Evolutionary conservation across 768 basidiomycete species (phyloP), one percentile per base, ranked within the genome.

Genomic region (Ramaria sp.): DNA sequence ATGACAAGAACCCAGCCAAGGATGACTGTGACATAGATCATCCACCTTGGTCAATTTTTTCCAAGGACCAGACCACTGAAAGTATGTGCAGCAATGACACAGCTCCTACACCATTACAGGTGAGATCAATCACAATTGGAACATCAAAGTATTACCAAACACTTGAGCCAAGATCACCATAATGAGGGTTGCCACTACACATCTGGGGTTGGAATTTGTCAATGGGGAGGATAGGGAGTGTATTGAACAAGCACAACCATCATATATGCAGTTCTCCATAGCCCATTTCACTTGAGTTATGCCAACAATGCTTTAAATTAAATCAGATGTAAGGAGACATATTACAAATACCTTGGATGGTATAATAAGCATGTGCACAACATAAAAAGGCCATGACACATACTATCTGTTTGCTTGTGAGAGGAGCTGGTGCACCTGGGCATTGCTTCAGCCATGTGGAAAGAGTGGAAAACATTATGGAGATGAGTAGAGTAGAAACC

Each of bases 131-230:
- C 13, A 4, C 15, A 34, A 33, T 33, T 3, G 17, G 43, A 6
- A 38, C 27, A 38, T 9, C 30, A 27, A 1, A 6, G 38, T 6
- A 15, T 22, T 38, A 56, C 54, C 54, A 56, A 33, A 56, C 33
- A 22, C 45, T 56, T 17, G 54, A 56, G 13, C 43, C 54, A 30
- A 56, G 30, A 34, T 56, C 54, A 37, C 54, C 54, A 56, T 49
- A 11, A 56, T 43, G 5, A 56, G 22, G 17, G 54, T 37, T 33
- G 47, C 43, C 43, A 45, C 54, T 56, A 38, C 46, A 12, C 22
- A 42, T 20, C 15, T 30, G 5, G 19, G 13, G 41, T 11, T 53
- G 15, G 9, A 31, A n/a, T 13, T 33, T 49, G 10, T 22, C 39
- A 54, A 27, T 24, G 9, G 20, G 37, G 13, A 20, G 30, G 24